Evolutionary conservation across 768 basidiomycete species (phyloP).

Genomic region (Tulasnella sp.): DNA sequence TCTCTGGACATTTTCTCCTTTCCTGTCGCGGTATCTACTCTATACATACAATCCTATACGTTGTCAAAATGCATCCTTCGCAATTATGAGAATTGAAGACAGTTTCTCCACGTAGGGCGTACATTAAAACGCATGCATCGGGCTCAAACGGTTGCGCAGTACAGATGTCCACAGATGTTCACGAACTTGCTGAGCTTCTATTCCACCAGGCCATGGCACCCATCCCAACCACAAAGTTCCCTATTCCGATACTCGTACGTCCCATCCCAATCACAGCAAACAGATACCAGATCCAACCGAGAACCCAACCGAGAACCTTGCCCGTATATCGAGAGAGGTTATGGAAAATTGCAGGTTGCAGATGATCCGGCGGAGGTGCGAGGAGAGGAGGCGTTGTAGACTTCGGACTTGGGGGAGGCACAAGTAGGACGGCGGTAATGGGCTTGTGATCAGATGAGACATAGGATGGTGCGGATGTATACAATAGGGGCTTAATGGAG

Average conservation of each 20-base stretch:
- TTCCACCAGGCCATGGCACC: conserved; percentile 18
- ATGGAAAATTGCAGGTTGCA: conserved; percentile 38
- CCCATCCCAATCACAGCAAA: conserved; percentile 70
- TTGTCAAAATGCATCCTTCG: no score
- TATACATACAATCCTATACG: no score
- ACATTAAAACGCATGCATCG: no score
- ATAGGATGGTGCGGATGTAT: conserved; percentile 73
- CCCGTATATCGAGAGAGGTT: conserved; percentile 40
- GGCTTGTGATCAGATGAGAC: conserved; percentile 95
- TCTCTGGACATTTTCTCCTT: no score
- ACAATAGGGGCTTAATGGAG: conserved; percentile 53
- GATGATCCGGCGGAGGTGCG: conserved; percentile 35
- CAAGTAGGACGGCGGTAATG: conserved; percentile 58
- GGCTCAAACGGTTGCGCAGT: no score
- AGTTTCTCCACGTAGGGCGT: no score
- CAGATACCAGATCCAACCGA: conserved; percentile 75
- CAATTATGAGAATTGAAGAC: no score
- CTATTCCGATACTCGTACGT: conserved; percentile 53
- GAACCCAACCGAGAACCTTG: conserved; percentile 52
- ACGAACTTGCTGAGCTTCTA: neutral
- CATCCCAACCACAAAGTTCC: conserved; percentile 64
- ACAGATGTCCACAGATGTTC: no score
- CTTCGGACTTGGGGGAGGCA: conserved; percentile 30
- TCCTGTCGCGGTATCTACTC: no score
- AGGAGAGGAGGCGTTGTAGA: conserved; percentile 25